phyloP scores from a whole-genome alignment of 768 basidiomycete genomes.

The Phallus indusiatus region DNA sequence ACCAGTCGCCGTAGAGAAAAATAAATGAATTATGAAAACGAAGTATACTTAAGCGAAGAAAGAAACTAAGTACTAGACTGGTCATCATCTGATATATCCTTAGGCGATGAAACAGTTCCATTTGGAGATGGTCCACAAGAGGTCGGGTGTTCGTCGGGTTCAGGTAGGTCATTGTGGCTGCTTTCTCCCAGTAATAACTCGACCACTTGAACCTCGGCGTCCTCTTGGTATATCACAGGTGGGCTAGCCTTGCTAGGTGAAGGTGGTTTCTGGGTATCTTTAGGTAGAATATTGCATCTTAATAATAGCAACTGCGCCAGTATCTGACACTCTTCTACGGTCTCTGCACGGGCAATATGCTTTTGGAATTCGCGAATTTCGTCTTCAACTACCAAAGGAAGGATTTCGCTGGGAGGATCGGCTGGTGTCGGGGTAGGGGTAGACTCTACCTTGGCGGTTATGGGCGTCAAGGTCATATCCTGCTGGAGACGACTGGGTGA shows the following conservation, averaged over 20 bases:
- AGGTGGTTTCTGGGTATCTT: conserved; percentile 15
- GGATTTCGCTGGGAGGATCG: neutral
- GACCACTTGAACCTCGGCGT: conserved; percentile 1
- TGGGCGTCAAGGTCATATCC: neutral
- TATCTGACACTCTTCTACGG: conserved; percentile 74
- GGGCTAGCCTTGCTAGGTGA: neutral
- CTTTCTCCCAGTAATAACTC: conserved; percentile 14
- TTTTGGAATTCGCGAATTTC: conserved; percentile 60
- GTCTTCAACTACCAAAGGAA: conserved; percentile 26
- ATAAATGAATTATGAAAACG: neutral
- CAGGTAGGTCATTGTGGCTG: neutral
- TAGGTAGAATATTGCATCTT: conserved; percentile 38
- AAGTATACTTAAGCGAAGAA: neutral
- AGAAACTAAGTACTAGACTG: too few species aligned
- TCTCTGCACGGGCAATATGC: conserved; percentile 57
- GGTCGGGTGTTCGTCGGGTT: too few species aligned
- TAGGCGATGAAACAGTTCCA: too few species aligned
- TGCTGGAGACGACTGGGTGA: neutral
- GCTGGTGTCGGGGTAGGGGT: neutral
- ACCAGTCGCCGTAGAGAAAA: neutral
- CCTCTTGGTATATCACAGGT: neutral
- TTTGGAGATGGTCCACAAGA: too few species aligned
- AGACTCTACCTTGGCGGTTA: neutral
- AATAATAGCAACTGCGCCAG: conserved; percentile 77
- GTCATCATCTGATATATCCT: too few species aligned